Evolutionary conservation across 2,329 filamentous ascomycete genomes (phyloP).

Genomic region (Leptographium procerum): DNA sequence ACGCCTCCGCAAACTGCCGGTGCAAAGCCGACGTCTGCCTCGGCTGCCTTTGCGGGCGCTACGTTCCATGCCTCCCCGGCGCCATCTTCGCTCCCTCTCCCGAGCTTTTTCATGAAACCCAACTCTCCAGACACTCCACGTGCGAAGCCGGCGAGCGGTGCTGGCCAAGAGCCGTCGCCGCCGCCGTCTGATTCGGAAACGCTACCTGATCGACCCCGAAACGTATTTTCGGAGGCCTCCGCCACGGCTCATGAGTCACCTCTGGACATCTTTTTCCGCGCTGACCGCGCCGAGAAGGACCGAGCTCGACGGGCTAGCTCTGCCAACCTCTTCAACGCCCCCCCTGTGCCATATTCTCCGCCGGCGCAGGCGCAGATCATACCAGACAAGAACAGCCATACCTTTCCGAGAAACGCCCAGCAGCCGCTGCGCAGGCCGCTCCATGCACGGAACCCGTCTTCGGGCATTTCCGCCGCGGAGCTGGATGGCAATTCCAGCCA

Average conservation of each 20-base stretch:
- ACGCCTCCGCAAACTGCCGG: constrained; percentile 33
- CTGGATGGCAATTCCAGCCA: constrained; percentile 47
- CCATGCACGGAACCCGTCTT: constrained; percentile 32
- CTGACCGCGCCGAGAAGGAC: constrained; percentile 68
- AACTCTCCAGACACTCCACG: constrained; percentile 50
- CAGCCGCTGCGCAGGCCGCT: constrained; percentile 23
- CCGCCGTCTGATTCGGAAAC: constrained; percentile 42
- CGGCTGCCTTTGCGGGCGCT: constrained; percentile 72
- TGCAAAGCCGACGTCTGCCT: constrained; percentile 28
- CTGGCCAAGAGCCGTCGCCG: constrained; percentile 35
- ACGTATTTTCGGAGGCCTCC: constrained; percentile 13
- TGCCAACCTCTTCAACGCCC: constrained; percentile 27
- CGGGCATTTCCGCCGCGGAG: constrained; percentile 56
- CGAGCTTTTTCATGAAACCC: constrained; percentile 71
- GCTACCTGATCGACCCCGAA: constrained; percentile 11
- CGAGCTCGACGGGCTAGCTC: constrained; percentile 43
- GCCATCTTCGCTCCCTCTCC: constrained; percentile 78
- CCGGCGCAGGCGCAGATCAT: constrained; percentile 23
- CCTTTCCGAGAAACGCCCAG: neutral
- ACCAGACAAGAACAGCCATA: constrained; percentile 13
- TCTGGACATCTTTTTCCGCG: constrained; percentile 81
- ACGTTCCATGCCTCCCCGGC: constrained; percentile 94
- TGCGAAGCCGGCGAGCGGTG: constrained; percentile 27
- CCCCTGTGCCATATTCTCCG: constrained; percentile 40
- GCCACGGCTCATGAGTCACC: constrained; percentile 53